Evolutionary conservation across 345 rosid genomes (phyloP).

Genomic region (Orychophragmus violaceus): DNA sequence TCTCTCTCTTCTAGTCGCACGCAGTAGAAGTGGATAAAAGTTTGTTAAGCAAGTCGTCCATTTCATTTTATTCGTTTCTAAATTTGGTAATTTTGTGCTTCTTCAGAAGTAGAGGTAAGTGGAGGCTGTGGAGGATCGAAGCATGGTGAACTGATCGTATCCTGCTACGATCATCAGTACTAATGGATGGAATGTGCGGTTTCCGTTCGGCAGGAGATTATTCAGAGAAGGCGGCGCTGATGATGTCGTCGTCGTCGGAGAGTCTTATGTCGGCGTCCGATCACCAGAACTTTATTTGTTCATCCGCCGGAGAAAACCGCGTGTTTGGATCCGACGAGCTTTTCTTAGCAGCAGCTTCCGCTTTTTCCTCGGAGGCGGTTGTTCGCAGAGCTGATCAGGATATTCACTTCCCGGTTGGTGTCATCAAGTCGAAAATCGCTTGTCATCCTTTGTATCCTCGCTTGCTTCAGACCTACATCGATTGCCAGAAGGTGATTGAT

Average conservation of each 20-base stretch:
- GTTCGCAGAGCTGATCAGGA: slow-evolving; percentile 33
- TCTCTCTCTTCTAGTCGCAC: background rate
- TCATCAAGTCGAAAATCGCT: slow-evolving; percentile 73
- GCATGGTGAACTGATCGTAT: slow-evolving; percentile 8
- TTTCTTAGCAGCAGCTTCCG: slow-evolving; percentile 42
- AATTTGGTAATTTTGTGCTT: background rate
- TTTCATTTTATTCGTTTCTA: background rate
- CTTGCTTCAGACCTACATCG: slow-evolving; percentile 75
- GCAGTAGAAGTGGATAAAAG: background rate
- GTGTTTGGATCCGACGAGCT: slow-evolving; percentile 59
- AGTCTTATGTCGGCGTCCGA: slow-evolving; percentile 48
- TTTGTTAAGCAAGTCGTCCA: background rate
- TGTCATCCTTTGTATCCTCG: slow-evolving; percentile 83
- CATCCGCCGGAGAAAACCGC: slow-evolving; percentile 36
- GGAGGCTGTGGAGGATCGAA: background rate
- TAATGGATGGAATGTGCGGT: slow-evolving; percentile 32
- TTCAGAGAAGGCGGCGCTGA: slow-evolving; percentile 37
- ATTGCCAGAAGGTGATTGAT: slow-evolving; percentile 83
- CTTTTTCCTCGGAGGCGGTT: slow-evolving; percentile 49
- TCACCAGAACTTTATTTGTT: slow-evolving; percentile 37
- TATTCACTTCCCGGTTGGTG: slow-evolving; percentile 28
- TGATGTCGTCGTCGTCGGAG: slow-evolving; percentile 51
- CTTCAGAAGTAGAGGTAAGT: background rate
- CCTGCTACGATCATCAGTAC: background rate
- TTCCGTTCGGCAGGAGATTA: slow-evolving; percentile 38